phyloP scores from a whole-genome alignment of 2,329 filamentous ascomycete genomes.

The Fusarium aywerte region DNA sequence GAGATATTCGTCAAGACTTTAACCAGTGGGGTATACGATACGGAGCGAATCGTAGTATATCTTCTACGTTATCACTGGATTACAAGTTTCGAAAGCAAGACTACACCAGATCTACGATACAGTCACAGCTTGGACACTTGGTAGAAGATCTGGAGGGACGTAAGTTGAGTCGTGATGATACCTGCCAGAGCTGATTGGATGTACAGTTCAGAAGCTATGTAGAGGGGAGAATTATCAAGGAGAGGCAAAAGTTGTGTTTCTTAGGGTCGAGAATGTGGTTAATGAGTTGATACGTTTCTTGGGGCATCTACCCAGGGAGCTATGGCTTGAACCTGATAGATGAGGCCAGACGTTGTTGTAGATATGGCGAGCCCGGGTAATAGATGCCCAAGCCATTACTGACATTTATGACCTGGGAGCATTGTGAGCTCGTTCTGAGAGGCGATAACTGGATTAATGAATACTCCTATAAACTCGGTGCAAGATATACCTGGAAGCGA shows the following conservation, averaged over 20 bases:
- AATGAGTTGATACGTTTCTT: conserved; percentile 25
- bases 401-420: no score
- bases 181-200: not conserved
- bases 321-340: conserved; percentile 29
- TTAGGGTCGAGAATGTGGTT: conserved; percentile 9
- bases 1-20: conserved; percentile 10
- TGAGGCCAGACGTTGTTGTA: not conserved
- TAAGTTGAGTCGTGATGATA: not conserved
- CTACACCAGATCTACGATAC: conserved; percentile 3
- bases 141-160: conserved; percentile 19
- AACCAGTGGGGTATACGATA: conserved; percentile 20
- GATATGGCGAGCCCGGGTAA: not conserved
- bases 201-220: conserved; percentile 11
- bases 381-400: not conserved
- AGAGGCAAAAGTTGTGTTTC: conserved; percentile 14
- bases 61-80: conserved; percentile 26
- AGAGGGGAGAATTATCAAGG: not conserved
- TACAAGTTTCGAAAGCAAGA: conserved; percentile 30
- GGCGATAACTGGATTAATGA: not conserved
- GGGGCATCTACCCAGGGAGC: conserved; percentile 21
- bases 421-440: not conserved
- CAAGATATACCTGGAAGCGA: not conserved
- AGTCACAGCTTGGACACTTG: conserved; percentile 19
- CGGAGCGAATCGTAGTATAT: conserved; percentile 9
- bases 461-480: not conserved